phyloP scores from a whole-genome alignment of 768 basidiomycete genomes.

The Boletus sp. region DNA sequence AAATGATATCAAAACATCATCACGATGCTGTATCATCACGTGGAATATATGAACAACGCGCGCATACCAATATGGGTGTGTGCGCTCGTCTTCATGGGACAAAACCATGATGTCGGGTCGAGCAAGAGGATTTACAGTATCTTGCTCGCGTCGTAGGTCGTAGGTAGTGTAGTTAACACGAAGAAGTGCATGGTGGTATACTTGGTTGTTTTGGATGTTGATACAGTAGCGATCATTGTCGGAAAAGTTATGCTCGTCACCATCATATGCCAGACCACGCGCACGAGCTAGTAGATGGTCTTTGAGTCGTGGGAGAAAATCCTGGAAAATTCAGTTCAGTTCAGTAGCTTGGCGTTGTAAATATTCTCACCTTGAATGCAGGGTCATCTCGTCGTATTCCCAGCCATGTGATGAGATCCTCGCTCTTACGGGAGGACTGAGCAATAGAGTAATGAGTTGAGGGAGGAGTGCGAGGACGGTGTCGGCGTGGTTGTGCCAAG shows the following conservation, averaged over 20 bases:
- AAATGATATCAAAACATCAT: too few species aligned
- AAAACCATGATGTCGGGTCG: constrained; percentile 38
- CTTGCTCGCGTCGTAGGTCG: constrained; percentile 29
- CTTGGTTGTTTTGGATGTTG: constrained; percentile 11
- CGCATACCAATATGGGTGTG: constrained; percentile 40
- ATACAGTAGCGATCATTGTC: constrained; percentile 23
- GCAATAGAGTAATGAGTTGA: too few species aligned
- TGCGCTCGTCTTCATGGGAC: constrained; percentile 15
- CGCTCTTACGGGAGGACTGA: too few species aligned
- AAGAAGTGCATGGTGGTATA: constrained; percentile 23
- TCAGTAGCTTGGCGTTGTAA: too few species aligned
- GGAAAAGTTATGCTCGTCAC: constrained; percentile 26
- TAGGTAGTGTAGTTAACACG: constrained; percentile 25
- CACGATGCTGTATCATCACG: constrained; percentile 1
- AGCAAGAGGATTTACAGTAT: constrained; percentile 34
- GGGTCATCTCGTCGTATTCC: too few species aligned
- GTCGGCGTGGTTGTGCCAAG: too few species aligned
- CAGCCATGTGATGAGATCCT: too few species aligned
- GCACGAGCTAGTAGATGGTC: not conserved
- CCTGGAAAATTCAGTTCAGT: too few species aligned
- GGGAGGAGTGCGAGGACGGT: too few species aligned
- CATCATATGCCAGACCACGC: not conserved
- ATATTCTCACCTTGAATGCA: too few species aligned
- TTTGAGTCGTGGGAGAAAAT: not conserved
- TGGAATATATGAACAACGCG: constrained; percentile 12